phyloP scores from a whole-genome alignment of 768 basidiomycete genomes.

The Ramaria sp. region DNA sequence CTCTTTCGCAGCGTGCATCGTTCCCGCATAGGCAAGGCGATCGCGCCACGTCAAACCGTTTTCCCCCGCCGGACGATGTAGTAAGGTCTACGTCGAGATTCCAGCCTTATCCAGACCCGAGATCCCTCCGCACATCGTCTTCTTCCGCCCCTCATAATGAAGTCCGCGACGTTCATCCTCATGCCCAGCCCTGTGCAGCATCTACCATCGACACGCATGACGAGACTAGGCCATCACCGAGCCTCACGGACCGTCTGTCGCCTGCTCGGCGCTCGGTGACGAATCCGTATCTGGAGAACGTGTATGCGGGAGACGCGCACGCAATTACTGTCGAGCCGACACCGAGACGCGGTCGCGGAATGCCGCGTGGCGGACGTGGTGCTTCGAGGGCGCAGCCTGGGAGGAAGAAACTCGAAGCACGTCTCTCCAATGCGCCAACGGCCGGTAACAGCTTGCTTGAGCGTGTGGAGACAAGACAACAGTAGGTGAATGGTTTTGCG shows the following conservation, averaged over 20 bases:
- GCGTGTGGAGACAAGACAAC: not conserved
- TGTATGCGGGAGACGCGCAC: not conserved
- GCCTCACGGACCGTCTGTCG: not conserved
- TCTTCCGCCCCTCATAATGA: not conserved
- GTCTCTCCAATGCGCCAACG: constrained; percentile 2
- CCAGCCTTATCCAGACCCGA: not conserved
- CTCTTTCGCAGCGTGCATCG: not conserved
- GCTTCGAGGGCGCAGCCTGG: not conserved
- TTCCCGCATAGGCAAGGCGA: not conserved
- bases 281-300: not conserved
- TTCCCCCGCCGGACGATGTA: not conserved
- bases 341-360: not conserved
- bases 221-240: not conserved
- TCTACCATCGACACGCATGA: not conserved
- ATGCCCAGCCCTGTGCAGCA: not conserved
- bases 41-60: not conserved
- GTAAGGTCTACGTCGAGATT: not conserved
- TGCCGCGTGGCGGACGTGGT: not conserved
- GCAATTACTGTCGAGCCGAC: not conserved
- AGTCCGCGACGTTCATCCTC: not conserved
- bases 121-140: not conserved
- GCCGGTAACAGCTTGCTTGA: no score
- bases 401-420: not conserved
- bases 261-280: not conserved
- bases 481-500: not conserved